Conservation (phyloP, 1,284 basidiomycete genomes). For the Neolentinus lepideus region DNA sequence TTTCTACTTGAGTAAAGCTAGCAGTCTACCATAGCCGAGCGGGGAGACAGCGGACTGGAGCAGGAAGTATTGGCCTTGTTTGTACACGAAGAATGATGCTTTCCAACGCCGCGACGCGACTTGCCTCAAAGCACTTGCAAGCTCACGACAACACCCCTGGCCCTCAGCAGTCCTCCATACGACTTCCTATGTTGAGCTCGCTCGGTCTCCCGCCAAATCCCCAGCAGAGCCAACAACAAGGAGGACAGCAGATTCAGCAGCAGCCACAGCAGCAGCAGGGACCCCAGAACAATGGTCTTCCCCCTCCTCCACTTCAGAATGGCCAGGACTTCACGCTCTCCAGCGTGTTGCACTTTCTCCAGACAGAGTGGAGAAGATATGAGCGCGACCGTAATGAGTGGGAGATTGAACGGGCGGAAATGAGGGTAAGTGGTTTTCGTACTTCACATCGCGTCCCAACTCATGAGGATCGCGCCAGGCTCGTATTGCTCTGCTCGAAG, state of each 20-base stretch:
- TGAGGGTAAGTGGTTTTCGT: slow-evolving; percentile 69
- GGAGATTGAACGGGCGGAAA: slow-evolving; percentile 99
- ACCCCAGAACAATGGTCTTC: slow-evolving; percentile 53
- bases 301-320: slow-evolving; percentile 68
- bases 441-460: slow-evolving; percentile 22
- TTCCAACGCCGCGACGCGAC: not conserved
- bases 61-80: not conserved
- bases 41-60: not conserved
- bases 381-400: slow-evolving; percentile 98
- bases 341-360: slow-evolving; percentile 93
- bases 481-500: slow-evolving; percentile 95
- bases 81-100: not conserved
- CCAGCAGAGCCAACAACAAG: slow-evolving; percentile 32
- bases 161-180: slow-evolving; percentile 29
- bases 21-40: not conserved
- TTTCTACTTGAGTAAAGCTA: not conserved
- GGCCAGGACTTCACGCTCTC: slow-evolving; percentile 90
- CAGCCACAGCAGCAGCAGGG: slow-evolving; percentile 42
- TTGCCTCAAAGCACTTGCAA: slow-evolving; percentile 2
- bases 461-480: slow-evolving; percentile 46
- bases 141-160: slow-evolving; percentile 20
- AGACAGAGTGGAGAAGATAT: slow-evolving; percentile 95
- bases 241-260: slow-evolving; percentile 43
- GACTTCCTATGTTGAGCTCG: slow-evolving; percentile 63
- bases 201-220: slow-evolving; percentile 32